A percentile compares a stretch with the other conserved stretches of the same genome.
Conservation (phyloP, 495 filamentous ascomycete genomes). For the Hypomontagnella submonticulosa region DNA sequence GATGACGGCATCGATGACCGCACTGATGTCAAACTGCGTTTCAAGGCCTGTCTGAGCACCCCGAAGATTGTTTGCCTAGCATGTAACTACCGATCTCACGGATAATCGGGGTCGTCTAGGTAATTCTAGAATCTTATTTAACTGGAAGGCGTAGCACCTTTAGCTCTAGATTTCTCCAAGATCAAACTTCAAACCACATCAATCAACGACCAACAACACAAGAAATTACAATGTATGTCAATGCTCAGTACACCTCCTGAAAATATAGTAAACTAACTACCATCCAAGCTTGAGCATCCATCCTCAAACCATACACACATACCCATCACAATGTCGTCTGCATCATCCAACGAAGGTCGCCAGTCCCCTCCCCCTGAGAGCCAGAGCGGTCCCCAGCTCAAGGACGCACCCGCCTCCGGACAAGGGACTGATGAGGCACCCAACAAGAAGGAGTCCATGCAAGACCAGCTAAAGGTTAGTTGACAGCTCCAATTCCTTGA, state of each 20-base stretch:
- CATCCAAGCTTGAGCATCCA: no score
- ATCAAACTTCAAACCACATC: conserved; percentile 16
- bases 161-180: no score
- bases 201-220: conserved; percentile 12
- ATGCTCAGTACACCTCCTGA: no score
- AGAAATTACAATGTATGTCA: neutral
- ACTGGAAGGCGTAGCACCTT: neutral
- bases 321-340: conserved; percentile 62
- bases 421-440: conserved; percentile 61
- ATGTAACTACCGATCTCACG: conserved; percentile 16
- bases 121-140: conserved; percentile 24
- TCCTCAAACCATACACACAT: conserved; percentile 38
- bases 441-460: conserved; percentile 61
- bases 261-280: no score
- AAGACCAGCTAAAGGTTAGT: conserved; percentile 60
- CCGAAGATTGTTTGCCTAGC: neutral
- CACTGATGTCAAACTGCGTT: conserved; percentile 42
- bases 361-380: conserved; percentile 83
- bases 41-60: conserved; percentile 4
- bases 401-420: conserved; percentile 65
- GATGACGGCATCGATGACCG: conserved; percentile 44
- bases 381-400: conserved; percentile 72
- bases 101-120: conserved; percentile 8
- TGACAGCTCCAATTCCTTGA: neutral
- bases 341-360: conserved; percentile 64